Evolutionary conservation across 345 rosid species (phyloP), one percentile per base, ranked within the genome.

Genomic region (Zanthoxylum bungeanum): DNA sequence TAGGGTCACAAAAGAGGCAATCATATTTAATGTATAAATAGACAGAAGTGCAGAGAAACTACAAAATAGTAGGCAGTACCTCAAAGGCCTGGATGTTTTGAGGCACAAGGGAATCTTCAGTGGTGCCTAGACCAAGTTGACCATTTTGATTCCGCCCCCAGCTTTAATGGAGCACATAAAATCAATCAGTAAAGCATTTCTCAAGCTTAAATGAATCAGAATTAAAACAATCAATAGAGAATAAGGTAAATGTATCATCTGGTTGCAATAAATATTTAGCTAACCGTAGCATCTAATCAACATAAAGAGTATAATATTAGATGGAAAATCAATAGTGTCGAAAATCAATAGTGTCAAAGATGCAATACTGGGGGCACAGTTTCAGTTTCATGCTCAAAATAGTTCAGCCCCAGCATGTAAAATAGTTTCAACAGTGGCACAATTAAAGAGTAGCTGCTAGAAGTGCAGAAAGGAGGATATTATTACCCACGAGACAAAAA

Each of bases 71-170:
- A 49, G 5, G 53, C 11, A 57, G 46, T 71, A 91, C 99, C 99
- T 95, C 80, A 78, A 95, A 95, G 64, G 96, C 97, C 77, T 84
- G 79, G 79, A 95, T 87, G 82, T 86, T 89, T 76, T 84, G 91
- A 78, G 99, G 99, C 75, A 95, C 88, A 50, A 87, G 88, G 84
- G 96, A 88, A 77, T 92, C 98, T 75, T 89, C 97, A 9, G 75
- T 86, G 77, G 82, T 88, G 59, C 98, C 98, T 61, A 92, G 94
- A 77, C 99, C 98, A 79, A 95, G 99, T 81, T 95, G 96, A 73
- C 99, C 99, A 78, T 95, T 95, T 83, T 95, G 99, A 84, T 95
- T 95, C 64, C 99, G 85, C 68, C 99, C 99, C 99, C 98, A 95
- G 73, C 99, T 95, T 80, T 82, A 83, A 55, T 39, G 37, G 31